Base-by-base conservation (phyloP, 164 flowering plant genomes). In the Kalanchoe fedtschenkoi region DNA sequence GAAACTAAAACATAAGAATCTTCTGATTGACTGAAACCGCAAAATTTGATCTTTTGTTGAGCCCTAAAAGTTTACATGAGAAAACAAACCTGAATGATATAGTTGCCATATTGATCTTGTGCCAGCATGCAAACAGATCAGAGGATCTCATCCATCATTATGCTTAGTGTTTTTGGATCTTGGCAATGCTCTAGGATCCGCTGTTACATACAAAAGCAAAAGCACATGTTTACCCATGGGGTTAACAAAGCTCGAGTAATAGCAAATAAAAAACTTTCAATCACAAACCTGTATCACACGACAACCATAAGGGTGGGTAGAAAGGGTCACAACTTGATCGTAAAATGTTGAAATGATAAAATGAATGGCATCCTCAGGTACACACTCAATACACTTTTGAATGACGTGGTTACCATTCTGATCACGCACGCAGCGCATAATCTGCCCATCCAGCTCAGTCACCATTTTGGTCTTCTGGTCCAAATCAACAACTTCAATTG, bases 61-160 rank as follows among this genome's bases (percentile, higher is more conserved):
- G 26, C 32, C 56, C 11, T 26, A 26, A 51, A 26, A 51, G 13
- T 10, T n/a, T 22, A 37, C 39, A 37, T 11, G 30, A 10, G 56
- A 17, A 51, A 42, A 77, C 83, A 62, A 72, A 93, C 99, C 99
- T 95, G 99, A 66, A 95, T 83, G 68, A 93, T 97, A 77, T 95
- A 95, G 69, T 95, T 95, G 47, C 99, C 99, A 76, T 95, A 95
- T 54, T 95, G 99, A 68, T 95, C 97, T 66, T 87, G 95, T 22
- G 97, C 97, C 72, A 95, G 72, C 90, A 79, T 81, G 76, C 91
- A 76, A 54, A 91, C 90, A 66, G 82, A 75, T 60, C 66, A 72
- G 78, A 91, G 35, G 63, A 95, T 84, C 76, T 91, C 96, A 76
- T 88, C 91, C 99, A 95, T 95, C 84, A 91, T 78, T 60, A 80